Base-by-base conservation (phyloP, 306 rosid species). In the Begonia peltatifolia region DNA sequence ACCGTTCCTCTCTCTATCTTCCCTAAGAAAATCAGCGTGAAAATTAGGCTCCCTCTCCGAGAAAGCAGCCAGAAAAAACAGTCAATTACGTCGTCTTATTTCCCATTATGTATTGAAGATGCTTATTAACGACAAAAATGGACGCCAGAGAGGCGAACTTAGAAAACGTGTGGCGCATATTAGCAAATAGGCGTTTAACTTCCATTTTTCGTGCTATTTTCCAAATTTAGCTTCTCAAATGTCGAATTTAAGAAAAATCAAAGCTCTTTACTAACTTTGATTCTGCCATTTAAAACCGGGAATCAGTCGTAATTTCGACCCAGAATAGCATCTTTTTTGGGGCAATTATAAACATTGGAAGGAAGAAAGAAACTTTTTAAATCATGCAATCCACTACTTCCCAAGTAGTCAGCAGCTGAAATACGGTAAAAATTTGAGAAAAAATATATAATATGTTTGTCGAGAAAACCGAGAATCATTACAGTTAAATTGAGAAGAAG, bases 21-120 rank as follows among this genome's bases (percentile, higher is more conserved):
- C 53, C 60, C 77, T 72, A 77, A 55, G 73, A 53, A 60, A 63
- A 67, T 48, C 42, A 61, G 46, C 16, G 46, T 0, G 16, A 38
- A 36, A 46, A 30, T 23, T 30, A 38, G 41, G 6, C 17, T 42
- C 18, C 18, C 11, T 17, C 18, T 0, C 25, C 18, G 22, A 14
- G 38, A 12, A 23, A 42, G 12, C 12, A 42, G 46, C 46, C 10
- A 12, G 12, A 42, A 10, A 10, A 44, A 44, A 12, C 11, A n/a
- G 48, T n/a, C 38, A 30, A 30, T 30, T 30, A 30, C 38, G 38
- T 20, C 1, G 18, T 17, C 18, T 17, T 0, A 0, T 17, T 17
- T 20, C 23, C 23, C 23, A 20, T 20, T 20, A 20, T 20, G 23
- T 2, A 20, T 2, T 20, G 23, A 20, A 20, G 2, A 20, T 3